phyloP scores from a whole-genome alignment of 192 early-diverging fungal species.

The Coemansia guatemalensis region DNA sequence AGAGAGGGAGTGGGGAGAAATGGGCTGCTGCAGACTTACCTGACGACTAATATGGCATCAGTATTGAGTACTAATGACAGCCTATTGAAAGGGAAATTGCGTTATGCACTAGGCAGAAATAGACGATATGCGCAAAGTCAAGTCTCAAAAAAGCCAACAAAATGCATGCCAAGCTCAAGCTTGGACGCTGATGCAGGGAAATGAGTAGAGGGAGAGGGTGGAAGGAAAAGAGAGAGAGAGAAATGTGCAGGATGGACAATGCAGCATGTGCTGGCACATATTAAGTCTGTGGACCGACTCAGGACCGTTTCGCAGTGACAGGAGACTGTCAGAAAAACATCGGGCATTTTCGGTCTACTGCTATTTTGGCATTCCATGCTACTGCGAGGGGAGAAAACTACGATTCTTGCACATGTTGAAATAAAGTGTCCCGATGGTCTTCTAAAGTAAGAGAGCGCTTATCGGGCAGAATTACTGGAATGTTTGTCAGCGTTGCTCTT shows the following conservation, averaged over 20 bases:
- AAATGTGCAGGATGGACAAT: background rate
- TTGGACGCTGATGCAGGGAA: background rate
- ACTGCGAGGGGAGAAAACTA: background rate
- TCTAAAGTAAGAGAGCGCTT: background rate
- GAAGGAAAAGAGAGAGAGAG: constrained; percentile 6
- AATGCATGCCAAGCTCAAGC: background rate
- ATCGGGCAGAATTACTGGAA: background rate
- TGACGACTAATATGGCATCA: background rate
- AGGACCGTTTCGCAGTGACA: background rate
- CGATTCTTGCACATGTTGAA: background rate
- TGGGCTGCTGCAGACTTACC: background rate
- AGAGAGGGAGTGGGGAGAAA: background rate
- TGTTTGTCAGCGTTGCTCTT: background rate
- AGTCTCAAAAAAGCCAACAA: background rate
- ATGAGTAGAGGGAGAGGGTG: background rate
- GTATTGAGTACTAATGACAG: background rate
- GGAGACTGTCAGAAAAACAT: background rate
- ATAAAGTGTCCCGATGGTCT: background rate
- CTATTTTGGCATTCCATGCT: background rate
- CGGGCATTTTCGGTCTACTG: background rate
- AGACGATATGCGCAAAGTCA: background rate
- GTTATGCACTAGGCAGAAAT: background rate
- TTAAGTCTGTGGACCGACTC: background rate
- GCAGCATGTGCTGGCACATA: background rate
- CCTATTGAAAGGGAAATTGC: background rate